phyloP scores from a whole-genome alignment of 1,284 basidiomycete genomes.

The Fomitopsis palustris region DNA sequence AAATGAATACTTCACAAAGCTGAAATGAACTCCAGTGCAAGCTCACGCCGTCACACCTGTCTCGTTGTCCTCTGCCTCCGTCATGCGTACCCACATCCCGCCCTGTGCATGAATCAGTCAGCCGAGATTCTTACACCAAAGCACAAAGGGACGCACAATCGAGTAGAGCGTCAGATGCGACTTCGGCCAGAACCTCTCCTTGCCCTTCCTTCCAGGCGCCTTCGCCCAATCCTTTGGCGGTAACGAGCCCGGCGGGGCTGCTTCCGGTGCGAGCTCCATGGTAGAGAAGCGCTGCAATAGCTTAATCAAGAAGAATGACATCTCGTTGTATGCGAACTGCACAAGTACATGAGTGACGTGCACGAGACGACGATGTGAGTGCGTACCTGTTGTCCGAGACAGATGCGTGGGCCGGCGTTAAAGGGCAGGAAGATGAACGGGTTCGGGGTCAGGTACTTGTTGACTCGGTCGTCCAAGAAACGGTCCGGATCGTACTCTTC shows the following conservation, averaged over 20 bases:
- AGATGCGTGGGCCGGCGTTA: constrained; percentile 54
- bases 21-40: neutral
- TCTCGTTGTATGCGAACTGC: constrained; percentile 10
- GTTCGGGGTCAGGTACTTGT: constrained; percentile 46
- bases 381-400: constrained; percentile 51
- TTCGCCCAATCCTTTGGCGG: constrained; percentile 13
- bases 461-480: constrained; percentile 48
- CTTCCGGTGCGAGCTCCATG: constrained; percentile 17
- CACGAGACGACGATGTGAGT: neutral
- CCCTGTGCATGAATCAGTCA: neutral
- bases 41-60: neutral
- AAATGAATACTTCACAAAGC: neutral
- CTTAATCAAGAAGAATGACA: constrained; percentile 13
- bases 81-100: constrained; percentile 10
- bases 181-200: constrained; percentile 11
- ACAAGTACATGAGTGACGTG: neutral
- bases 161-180: constrained; percentile 14
- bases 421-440: constrained; percentile 60
- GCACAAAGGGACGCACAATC: neutral
- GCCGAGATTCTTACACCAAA: neutral
- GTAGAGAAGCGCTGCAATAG: constrained; percentile 9
- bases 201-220: constrained; percentile 5
- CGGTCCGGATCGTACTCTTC: constrained; percentile 55
- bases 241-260: constrained; percentile 6
- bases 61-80: constrained; percentile 4